Base-by-base conservation (phyloP, 257 asterid genomes). In the Solanum chiquidenum region DNA sequence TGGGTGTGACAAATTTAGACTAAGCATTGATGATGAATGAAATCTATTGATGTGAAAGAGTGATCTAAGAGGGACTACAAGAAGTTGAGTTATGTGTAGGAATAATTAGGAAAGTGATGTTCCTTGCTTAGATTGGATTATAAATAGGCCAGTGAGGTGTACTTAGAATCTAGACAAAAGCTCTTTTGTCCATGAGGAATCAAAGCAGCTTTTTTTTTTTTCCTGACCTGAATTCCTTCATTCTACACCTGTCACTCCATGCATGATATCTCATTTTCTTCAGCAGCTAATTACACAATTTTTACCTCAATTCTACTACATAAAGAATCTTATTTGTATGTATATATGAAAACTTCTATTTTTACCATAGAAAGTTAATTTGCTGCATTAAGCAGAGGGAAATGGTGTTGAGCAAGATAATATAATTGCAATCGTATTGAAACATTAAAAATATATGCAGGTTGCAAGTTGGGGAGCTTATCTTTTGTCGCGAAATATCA, bases 391-490 rank as follows among this genome's bases (percentile, higher is more conserved):
- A 76, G 12, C 60, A 76, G 7, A 38, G 21, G 21, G 21, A 9
- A n/a, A n/a, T 11, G 12, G 40, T 12, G 58, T n/a, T 76, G 58
- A 40, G 25, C 31, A 38, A 38, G 83, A 38, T 75, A 37, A 74
- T n/a, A 40, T 38, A 0, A 12, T 44, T 49, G 60, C 21, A 49
- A 49, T 49, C 14, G 60, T 14, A 49, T 49, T 14, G 60, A 49
- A 49, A 49, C 60, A 49, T 49, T 49, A 49, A 49, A 49, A 49
- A 49, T 49, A 4, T 27, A 23, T 37, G 4, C 34, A 96, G 99
- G 99, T 96, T 27, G 99, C 99, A 5, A 96, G 99, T 49, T 96
- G 99, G 99, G 99, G 98, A 89, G 98, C 98, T 42, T 96, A 95
- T 89, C 95, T 96, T 55, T 64, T 94, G 91, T 94, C 99, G 0